Evolutionary conservation across 1,284 basidiomycete species (phyloP), one percentile per base, ranked within the genome.

Genomic region (Malassezia furfur): DNA sequence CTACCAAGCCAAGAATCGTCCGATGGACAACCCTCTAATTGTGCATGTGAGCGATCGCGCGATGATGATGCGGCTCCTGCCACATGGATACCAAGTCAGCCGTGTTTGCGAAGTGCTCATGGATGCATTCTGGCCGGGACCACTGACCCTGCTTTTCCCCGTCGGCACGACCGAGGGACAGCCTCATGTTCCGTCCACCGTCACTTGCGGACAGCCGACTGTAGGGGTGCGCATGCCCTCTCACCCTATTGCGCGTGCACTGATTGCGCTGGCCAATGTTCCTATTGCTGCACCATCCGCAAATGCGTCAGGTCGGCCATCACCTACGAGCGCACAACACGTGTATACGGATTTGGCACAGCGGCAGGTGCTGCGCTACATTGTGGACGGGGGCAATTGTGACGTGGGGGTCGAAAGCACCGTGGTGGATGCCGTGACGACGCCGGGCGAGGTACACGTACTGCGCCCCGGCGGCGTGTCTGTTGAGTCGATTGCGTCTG

Each of bases 1-100:
- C 66, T 99, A 91, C 76, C 78, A 81, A 10, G 87, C 87, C 55
- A 99, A 99, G 73, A 87, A 90, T 37, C 81, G 94, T 44, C 94
- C 94, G 1, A 79, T 86, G 3, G 94, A 99, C 76, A 99, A 99
- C 75, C 94, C 94, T 0, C 81, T 99, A 50, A 99, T 99, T 78
- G 88, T 96, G 31, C 94, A 99, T 77, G 84, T 99, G 57, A 89
- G 88, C 6, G 90, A 89, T 1, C 77, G 82, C 15, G 69, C 80
- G 44, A 96, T 96, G 91, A 93, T 64, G 15, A 45, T 52, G 10
- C 43, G 43, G 2, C 80, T 96, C 9, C 86, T 75, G 9, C 62
- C 67, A 1, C 34, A 57, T n/a, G 31, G 30, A 5, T 66, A 62
- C 38, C 17, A 60, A n/a, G 52, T 52, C 28, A 49, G 48, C 9